Conservation (phyloP, 1,284 basidiomycete genomes). For the Amylostereum chailletii region DNA sequence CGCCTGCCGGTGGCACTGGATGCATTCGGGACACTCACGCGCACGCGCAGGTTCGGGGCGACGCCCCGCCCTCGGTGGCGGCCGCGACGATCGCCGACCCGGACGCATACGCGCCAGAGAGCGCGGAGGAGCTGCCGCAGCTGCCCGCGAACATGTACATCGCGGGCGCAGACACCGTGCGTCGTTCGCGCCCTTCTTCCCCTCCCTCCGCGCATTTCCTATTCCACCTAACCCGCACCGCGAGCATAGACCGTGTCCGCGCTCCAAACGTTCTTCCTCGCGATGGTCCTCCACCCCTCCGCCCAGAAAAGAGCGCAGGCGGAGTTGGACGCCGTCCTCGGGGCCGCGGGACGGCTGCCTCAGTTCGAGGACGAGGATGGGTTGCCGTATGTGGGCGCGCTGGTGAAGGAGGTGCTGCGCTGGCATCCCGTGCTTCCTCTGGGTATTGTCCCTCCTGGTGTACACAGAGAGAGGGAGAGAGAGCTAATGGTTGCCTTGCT, state of each 20-base stretch:
- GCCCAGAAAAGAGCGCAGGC: constrained; percentile 16
- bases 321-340: constrained; percentile 20
- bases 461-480: no score
- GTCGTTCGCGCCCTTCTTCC: neutral
- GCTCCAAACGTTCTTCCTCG: constrained; percentile 13
- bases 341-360: constrained; percentile 9
- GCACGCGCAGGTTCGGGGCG: neutral
- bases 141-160: constrained; percentile 1
- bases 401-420: constrained; percentile 13
- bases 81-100: neutral
- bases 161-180: constrained; percentile 1
- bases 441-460: neutral
- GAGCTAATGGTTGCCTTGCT: neutral
- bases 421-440: constrained; percentile 13
- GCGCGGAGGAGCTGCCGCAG: neutral
- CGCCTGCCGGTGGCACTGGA: neutral
- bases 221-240: neutral
- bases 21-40: neutral
- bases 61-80: neutral
- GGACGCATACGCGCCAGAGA: neutral
- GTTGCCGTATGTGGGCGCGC: constrained; percentile 12
- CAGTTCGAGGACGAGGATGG: constrained; percentile 9
- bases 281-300: constrained; percentile 16
- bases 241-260: constrained; percentile 8
- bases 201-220: neutral